These are phyloP conservation scores for Kluyveromyces starmeri DNA, from an alignment of 805 yeast species.

Conservation along the genomic window DNA sequence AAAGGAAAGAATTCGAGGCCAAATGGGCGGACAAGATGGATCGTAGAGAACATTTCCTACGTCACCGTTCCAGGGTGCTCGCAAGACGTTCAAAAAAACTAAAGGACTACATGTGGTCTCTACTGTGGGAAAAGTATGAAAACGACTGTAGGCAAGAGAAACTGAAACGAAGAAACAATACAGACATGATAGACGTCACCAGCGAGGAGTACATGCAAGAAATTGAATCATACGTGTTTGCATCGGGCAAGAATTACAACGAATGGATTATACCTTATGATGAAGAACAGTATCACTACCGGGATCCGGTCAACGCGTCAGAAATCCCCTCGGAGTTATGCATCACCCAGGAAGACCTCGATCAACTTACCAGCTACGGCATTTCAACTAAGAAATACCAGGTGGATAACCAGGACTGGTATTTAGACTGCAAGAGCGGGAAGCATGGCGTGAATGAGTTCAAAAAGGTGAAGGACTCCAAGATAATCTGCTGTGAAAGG, in stretches of 20 bases:
- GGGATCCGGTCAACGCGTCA: conserved; percentile 9
- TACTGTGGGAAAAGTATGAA: conserved; percentile 25
- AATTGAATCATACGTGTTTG: conserved; percentile 11
- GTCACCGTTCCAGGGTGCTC: conserved; percentile 19
- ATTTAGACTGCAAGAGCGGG: conserved; percentile 24
- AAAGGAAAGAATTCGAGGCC: conserved; percentile 37
- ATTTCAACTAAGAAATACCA: conserved; percentile 11
- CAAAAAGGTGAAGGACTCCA: conserved; percentile 11
- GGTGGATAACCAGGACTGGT: conserved; percentile 24
- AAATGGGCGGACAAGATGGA: conserved; percentile 30
- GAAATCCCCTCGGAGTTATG: conserved; percentile 26
- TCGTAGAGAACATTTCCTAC: conserved; percentile 22
- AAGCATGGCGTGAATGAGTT: conserved; percentile 5
- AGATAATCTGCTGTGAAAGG: conserved; percentile 26
- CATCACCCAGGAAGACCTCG: conserved; percentile 20
- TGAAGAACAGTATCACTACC: not conserved
- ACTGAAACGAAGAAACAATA: conserved; percentile 10
- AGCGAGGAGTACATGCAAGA: not conserved
- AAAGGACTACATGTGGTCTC: conserved; percentile 24
- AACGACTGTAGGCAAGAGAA: conserved; percentile 19
- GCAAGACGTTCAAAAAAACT: conserved; percentile 19
- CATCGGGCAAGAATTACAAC: conserved; percentile 11
- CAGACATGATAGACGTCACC: not conserved
- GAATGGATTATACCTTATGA: conserved; percentile 4
- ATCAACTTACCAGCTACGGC: conserved; percentile 14